These are phyloP conservation scores for Pyrenophora tritici-repentis DNA, from an alignment of 2,329 filamentous ascomycete genomes.

Conservation along the genomic window DNA sequence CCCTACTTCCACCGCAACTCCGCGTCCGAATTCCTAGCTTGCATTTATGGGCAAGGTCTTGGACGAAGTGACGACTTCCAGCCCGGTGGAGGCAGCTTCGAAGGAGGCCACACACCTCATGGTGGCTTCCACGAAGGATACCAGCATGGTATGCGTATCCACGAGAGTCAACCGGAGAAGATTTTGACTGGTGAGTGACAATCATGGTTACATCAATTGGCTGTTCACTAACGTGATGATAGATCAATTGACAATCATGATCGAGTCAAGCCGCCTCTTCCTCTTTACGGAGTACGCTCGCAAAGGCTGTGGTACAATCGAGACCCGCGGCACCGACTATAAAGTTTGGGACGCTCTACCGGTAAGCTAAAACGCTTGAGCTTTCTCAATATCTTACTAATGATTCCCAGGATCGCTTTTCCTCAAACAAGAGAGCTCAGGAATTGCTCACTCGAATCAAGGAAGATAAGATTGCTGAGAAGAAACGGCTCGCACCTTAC, in stretches of 20 bases:
- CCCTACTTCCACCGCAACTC: constrained; percentile 49
- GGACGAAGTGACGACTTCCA: constrained; percentile 52
- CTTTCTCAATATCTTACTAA: constrained; percentile 3
- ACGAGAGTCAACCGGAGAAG: constrained; percentile 51
- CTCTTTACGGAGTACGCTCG: constrained; percentile 48
- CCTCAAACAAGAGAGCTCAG: constrained; percentile 41
- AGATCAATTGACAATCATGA: constrained; percentile 49
- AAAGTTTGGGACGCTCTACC: constrained; percentile 47
- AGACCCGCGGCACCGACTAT: constrained; percentile 44
- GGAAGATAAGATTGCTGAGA: constrained; percentile 38
- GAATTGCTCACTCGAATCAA: constrained; percentile 40
- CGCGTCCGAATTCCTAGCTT: constrained; percentile 47
- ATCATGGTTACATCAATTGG: background rate
- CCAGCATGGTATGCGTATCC: constrained; percentile 52
- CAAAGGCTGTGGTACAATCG: constrained; percentile 42
- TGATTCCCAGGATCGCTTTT: constrained; percentile 41
- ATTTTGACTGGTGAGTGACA: constrained; percentile 45
- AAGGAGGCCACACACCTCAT: constrained; percentile 46
- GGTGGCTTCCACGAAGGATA: constrained; percentile 52
- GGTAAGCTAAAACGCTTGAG: constrained; percentile 17
- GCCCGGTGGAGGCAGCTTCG: constrained; percentile 46
- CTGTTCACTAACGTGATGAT: background rate
- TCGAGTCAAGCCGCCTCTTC: constrained; percentile 47
- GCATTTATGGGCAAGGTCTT: constrained; percentile 44
- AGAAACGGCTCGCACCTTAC: constrained; percentile 43